A percentile compares a stretch with the other conserved stretches of the same genome.
Evolutionary conservation across 768 basidiomycete species (phyloP).

Genomic region (Termitomyces heimii): DNA sequence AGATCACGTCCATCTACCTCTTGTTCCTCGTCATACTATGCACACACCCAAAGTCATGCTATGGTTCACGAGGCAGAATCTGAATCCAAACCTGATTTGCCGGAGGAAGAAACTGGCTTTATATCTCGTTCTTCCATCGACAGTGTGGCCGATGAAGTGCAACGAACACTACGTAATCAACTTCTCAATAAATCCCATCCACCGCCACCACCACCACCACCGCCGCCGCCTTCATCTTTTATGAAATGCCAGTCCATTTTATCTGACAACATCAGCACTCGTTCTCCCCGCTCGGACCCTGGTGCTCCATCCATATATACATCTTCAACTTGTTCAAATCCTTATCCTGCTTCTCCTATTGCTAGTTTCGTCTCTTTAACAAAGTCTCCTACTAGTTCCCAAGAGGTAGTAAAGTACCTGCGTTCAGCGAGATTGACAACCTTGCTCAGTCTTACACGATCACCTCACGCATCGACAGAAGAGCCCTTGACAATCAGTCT

Average conservation of each 20-base stretch:
- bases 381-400: constrained; percentile 47
- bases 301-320: constrained; percentile 46
- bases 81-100: constrained; percentile 40
- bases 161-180: constrained; percentile 62
- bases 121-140: constrained; percentile 83
- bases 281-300: constrained; percentile 52
- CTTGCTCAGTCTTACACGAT: constrained; percentile 69
- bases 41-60: constrained; percentile 40
- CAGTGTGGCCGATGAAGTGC: constrained; percentile 81
- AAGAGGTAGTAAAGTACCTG: constrained; percentile 80
- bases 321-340: constrained; percentile 41
- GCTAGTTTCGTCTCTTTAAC: constrained; percentile 34
- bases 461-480: constrained; percentile 72
- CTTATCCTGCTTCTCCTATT: constrained; percentile 42
- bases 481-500: constrained; percentile 79
- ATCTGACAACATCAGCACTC: constrained; percentile 52
- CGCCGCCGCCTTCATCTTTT: constrained; percentile 35
- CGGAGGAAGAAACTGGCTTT: constrained; percentile 57
- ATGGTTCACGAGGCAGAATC: constrained; percentile 47
- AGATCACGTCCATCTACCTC: constrained; percentile 39
- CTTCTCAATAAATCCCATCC: constrained; percentile 30
- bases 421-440: constrained; percentile 85
- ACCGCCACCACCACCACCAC: constrained; percentile 23
- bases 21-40: constrained; percentile 43
- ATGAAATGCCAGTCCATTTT: constrained; percentile 45